These are phyloP conservation scores for Priceomyces fermenticarens DNA, from an alignment of 805 yeast species.

Conservation along the genomic window DNA sequence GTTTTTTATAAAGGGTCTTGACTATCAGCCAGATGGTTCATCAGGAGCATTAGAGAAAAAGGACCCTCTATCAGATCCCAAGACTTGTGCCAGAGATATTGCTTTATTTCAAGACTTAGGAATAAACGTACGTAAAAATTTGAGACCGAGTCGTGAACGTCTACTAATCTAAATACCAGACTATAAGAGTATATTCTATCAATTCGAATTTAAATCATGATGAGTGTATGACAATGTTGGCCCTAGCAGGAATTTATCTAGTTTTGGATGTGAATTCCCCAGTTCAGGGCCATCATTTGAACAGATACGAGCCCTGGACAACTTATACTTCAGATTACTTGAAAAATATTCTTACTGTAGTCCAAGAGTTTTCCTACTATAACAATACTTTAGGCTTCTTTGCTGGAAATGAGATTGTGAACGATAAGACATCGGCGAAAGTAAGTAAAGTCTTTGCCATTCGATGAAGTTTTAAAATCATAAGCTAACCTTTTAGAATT, in stretches of 20 bases:
- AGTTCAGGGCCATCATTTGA: conserved; percentile 68
- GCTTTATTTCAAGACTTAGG: conserved; percentile 78
- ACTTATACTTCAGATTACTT: conserved; percentile 70
- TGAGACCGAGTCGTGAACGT: neutral
- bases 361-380: conserved; percentile 77
- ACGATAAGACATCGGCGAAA: conserved; percentile 70
- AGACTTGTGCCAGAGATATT: conserved; percentile 78
- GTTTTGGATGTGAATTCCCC: conserved; percentile 93
- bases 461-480: neutral
- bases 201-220: conserved; percentile 84
- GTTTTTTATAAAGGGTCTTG: conserved; percentile 84
- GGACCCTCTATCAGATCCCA: conserved; percentile 78
- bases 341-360: conserved; percentile 71
- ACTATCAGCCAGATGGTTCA: conserved; percentile 95
- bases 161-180: conserved; percentile 28
- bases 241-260: conserved; percentile 88
- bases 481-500: conserved; percentile 18
- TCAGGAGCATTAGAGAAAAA: conserved; percentile 54
- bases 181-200: conserved; percentile 83
- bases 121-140: conserved; percentile 46
- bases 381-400: conserved; percentile 89
- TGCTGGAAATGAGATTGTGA: conserved; percentile 89
- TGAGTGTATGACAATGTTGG: conserved; percentile 85
- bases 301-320: conserved; percentile 93
- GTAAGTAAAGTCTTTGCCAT: conserved; percentile 7